A percentile compares a stretch with the other conserved stretches of the same genome.
Conservation (phyloP, 208 protist species). For the Lotmaria passim region DNA sequence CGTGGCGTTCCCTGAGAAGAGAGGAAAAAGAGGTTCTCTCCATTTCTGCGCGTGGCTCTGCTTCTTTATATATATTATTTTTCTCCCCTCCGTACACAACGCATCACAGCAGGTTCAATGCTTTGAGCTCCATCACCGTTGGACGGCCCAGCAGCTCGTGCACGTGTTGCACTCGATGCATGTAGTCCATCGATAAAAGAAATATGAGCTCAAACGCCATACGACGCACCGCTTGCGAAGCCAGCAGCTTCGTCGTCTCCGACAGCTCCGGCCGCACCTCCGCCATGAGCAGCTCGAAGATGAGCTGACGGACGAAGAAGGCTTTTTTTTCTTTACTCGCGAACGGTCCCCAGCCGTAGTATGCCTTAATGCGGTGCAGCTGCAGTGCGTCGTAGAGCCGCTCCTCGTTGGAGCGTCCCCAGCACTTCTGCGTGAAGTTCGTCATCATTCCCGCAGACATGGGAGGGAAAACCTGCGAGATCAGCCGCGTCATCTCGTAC, state of each 20-base stretch:
- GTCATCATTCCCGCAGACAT: constrained; percentile 85
- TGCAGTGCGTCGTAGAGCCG: constrained; percentile 87
- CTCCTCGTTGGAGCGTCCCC: constrained; percentile 84
- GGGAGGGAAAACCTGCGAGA: constrained; percentile 75
- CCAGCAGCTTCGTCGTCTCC: constrained; percentile 66
- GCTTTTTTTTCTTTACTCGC: constrained; percentile 85
- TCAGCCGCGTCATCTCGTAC: constrained; percentile 64
- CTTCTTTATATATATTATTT: neutral
- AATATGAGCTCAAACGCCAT: constrained; percentile 90
- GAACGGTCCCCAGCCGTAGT: constrained; percentile 78
- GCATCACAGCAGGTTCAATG: constrained; percentile 63
- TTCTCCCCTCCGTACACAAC: neutral
- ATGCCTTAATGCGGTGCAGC: constrained; percentile 73
- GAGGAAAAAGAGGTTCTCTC: neutral
- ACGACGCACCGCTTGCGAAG: constrained; percentile 58
- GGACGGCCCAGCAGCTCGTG: constrained; percentile 72
- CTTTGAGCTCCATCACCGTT: constrained; percentile 59
- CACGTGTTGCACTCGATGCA: constrained; percentile 81
- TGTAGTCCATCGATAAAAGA: constrained; percentile 88
- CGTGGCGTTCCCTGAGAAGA: no score
- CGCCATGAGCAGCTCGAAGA: constrained; percentile 77
- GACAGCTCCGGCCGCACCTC: constrained; percentile 63
- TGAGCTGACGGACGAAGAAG: constrained; percentile 83
- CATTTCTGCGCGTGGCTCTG: no score
- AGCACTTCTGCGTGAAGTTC: constrained; percentile 93